phyloP scores from a whole-genome alignment of 148 eudicot species.

The Tetragonia tetragonoides region DNA sequence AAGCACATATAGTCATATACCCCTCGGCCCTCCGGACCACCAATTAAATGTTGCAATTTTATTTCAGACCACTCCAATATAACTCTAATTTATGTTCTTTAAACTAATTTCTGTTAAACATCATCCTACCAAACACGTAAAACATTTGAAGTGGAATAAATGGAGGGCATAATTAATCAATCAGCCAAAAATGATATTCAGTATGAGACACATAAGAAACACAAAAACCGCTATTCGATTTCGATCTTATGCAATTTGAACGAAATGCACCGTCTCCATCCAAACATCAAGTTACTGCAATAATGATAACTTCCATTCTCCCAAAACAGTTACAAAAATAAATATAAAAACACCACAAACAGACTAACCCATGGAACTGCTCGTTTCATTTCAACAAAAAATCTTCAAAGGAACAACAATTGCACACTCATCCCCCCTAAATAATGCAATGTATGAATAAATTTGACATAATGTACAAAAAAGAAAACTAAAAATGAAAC shows the following conservation, averaged over 20 bases:
- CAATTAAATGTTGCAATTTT: neutral
- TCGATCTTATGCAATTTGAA: too few relatives aligned
- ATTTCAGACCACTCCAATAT: neutral
- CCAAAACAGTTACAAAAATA: too few relatives aligned
- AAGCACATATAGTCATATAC: too few relatives aligned
- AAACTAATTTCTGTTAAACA: too few relatives aligned
- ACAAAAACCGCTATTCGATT: too few relatives aligned
- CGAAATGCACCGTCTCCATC: too few relatives aligned
- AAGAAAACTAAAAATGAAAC: slow-evolving; percentile 24
- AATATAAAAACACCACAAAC: neutral
- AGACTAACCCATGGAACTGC: neutral
- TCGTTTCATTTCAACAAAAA: neutral
- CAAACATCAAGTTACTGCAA: too few relatives aligned
- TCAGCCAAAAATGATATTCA: too few relatives aligned
- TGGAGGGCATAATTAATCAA: neutral
- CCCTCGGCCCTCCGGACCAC: neutral
- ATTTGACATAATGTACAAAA: neutral
- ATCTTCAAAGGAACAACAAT: neutral
- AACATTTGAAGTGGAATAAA: neutral
- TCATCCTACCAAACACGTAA: too few relatives aligned
- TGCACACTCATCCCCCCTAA: neutral
- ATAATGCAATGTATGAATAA: too few relatives aligned
- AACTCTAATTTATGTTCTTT: too few relatives aligned
- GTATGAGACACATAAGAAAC: too few relatives aligned
- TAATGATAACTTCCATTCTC: neutral